Conservation (phyloP, 305 asterid genomes). For the Nicotiana rustica region DNA sequence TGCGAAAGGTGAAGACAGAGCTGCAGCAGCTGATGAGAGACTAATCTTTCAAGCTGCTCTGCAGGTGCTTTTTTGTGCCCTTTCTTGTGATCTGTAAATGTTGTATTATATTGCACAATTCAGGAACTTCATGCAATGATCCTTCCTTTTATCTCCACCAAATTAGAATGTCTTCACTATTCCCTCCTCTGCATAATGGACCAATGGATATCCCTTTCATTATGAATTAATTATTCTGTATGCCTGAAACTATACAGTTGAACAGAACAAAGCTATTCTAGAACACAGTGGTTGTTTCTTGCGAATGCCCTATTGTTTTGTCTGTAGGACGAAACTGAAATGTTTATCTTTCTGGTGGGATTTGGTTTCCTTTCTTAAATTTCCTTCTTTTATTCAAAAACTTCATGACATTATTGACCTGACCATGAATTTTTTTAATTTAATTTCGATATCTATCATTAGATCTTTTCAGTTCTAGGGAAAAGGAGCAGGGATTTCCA, state of each 20-base stretch:
- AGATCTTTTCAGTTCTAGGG: background rate
- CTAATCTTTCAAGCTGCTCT: slow-evolving; percentile 87
- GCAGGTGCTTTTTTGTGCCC: slow-evolving; percentile 61
- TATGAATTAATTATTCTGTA: slow-evolving; percentile 18
- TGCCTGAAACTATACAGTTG: slow-evolving; percentile 22
- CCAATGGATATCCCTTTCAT: slow-evolving; percentile 24
- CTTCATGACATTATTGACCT: slow-evolving; percentile 21
- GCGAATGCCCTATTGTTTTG: background rate
- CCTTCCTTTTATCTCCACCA: background rate
- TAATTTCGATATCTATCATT: background rate
- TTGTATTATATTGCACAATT: slow-evolving; percentile 1
- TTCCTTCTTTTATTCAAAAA: background rate
- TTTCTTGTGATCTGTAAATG: slow-evolving; percentile 13
- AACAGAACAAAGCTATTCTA: background rate
- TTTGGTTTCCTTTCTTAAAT: background rate
- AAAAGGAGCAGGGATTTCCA: background rate
- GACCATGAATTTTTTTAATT: background rate
- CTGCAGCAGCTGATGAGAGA: slow-evolving; percentile 83
- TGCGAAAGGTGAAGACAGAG: slow-evolving; percentile 74
- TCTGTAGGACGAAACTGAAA: slow-evolving; percentile 14
- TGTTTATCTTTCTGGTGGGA: slow-evolving; percentile 10
- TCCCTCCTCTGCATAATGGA: slow-evolving; percentile 22
- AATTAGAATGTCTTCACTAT: background rate
- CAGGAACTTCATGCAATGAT: slow-evolving; percentile 9
- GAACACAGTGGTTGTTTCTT: slow-evolving; percentile 27